A percentile compares a stretch with the other conserved stretches of the same genome.
phyloP scores from a whole-genome alignment of 768 basidiomycete genomes.

The Leccinum rimulosum region DNA sequence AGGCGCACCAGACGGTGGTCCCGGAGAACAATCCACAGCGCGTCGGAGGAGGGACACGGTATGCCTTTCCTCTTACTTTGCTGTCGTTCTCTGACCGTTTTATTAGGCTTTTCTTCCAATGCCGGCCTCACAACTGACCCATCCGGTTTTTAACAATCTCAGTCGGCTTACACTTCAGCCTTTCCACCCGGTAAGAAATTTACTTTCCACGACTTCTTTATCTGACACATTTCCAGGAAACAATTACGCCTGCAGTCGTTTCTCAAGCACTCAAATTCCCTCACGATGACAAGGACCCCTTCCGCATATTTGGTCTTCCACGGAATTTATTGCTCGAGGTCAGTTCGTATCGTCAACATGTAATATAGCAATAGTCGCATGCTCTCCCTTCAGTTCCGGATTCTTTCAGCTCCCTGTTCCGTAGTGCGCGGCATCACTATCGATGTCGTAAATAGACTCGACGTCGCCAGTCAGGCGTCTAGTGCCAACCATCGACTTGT shows the following conservation, averaged over 20 bases:
- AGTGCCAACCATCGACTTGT: slow-evolving; percentile 58
- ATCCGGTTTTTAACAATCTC: slow-evolving; percentile 40
- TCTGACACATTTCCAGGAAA: slow-evolving; percentile 26
- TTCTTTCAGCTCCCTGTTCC: slow-evolving; percentile 69
- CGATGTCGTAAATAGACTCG: slow-evolving; percentile 49
- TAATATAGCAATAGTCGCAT: background rate
- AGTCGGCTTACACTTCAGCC: slow-evolving; percentile 37
- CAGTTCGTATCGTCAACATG: slow-evolving; percentile 15
- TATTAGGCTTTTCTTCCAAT: slow-evolving; percentile 44
- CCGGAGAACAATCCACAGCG: slow-evolving; percentile 19
- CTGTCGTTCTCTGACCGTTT: background rate
- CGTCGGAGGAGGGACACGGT: slow-evolving; percentile 28
- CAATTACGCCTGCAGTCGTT: slow-evolving; percentile 32
- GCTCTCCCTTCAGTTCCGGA: slow-evolving; percentile 47
- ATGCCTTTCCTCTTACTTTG: background rate
- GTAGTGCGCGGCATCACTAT: slow-evolving; percentile 71
- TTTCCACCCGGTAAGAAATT: slow-evolving; percentile 42
- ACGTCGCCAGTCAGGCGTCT: slow-evolving; percentile 44
- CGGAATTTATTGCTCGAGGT: slow-evolving; percentile 72
- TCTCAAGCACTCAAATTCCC: slow-evolving; percentile 48
- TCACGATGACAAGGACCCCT: slow-evolving; percentile 43
- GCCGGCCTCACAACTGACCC: slow-evolving; percentile 36
- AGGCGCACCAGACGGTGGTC: slow-evolving; percentile 8
- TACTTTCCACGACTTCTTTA: background rate
- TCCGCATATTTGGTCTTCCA: slow-evolving; percentile 71